A percentile compares a stretch with the other conserved stretches of the same genome.
Conservation (phyloP, 306 rosid species). For the Quillaja saponaria region DNA sequence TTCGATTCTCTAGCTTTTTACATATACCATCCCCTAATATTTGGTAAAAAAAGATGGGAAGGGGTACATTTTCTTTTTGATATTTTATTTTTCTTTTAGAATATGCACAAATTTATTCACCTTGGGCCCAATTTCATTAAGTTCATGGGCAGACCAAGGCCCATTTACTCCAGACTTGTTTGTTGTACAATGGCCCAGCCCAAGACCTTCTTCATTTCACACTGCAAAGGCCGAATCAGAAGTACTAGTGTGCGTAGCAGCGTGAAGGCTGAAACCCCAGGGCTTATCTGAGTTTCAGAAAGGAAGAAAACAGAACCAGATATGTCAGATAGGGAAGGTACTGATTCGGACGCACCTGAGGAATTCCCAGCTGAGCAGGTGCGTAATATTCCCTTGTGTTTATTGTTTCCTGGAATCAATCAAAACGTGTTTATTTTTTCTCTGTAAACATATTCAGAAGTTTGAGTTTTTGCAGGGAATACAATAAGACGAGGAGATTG, state of each 20-base stretch:
- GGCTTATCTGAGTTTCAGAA: neutral
- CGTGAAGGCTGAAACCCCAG: constrained; percentile 32
- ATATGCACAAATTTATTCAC: too few species aligned
- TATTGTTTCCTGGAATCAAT: neutral
- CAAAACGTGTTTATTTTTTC: neutral
- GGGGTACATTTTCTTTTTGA: too few species aligned
- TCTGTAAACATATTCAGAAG: neutral
- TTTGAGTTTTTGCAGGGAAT: constrained; percentile 54
- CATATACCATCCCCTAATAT: too few species aligned
- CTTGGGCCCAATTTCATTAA: too few species aligned
- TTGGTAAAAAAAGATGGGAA: too few species aligned
- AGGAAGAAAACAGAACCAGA: constrained; percentile 15
- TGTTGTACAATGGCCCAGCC: too few species aligned
- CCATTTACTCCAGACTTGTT: too few species aligned
- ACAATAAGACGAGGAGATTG: constrained; percentile 54
- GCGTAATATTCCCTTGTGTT: neutral
- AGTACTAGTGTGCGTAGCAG: neutral
- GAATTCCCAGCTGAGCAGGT: constrained; percentile 81
- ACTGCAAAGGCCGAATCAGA: too few species aligned
- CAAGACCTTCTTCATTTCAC: neutral
- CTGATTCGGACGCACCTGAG: constrained; percentile 76
- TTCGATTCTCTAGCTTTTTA: too few species aligned
- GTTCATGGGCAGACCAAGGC: too few species aligned
- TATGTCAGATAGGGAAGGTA: constrained; percentile 57
- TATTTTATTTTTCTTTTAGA: too few species aligned